These are phyloP conservation scores for Sugiyamaella lignohabitans DNA, from an alignment of 805 yeast genomes.

Conservation along the genomic window DNA sequence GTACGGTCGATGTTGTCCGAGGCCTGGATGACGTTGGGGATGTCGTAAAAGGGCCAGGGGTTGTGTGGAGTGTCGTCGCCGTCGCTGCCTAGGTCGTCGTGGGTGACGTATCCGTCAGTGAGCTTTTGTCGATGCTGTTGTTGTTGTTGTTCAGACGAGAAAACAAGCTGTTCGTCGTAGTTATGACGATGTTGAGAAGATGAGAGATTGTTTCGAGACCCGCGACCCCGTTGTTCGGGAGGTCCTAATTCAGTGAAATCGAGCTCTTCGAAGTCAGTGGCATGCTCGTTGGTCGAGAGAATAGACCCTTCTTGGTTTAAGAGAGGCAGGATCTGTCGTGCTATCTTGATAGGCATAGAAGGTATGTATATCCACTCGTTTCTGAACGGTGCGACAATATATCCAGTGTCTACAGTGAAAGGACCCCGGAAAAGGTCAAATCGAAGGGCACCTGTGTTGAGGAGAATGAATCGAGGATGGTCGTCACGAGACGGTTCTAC, in stretches of 20 bases:
- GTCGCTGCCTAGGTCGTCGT: constrained; percentile 74
- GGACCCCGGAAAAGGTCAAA: constrained; percentile 82
- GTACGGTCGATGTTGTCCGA: constrained; percentile 26
- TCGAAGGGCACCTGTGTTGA: constrained; percentile 84
- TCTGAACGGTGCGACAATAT: constrained; percentile 76
- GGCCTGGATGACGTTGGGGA: constrained; percentile 77
- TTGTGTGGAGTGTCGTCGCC: constrained; percentile 80
- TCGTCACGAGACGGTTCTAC: constrained; percentile 26
- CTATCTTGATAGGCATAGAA: constrained; percentile 51
- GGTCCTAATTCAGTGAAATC: constrained; percentile 19
- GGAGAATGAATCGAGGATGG: constrained; percentile 46
- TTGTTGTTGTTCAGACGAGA: constrained; percentile 2
- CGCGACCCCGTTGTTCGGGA: constrained; percentile 10
- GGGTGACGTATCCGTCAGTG: constrained; percentile 62
- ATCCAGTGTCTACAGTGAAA: constrained; percentile 73
- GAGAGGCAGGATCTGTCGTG: constrained; percentile 44
- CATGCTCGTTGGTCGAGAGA: constrained; percentile 9
- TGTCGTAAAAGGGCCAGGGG: constrained; percentile 48
- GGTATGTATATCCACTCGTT: constrained; percentile 69
- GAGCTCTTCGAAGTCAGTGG: constrained; percentile 2
- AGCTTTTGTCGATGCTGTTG: constrained; percentile 28
- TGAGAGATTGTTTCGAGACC: background rate
- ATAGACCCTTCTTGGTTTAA: constrained; percentile 55
- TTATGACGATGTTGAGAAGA: background rate
- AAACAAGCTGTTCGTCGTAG: background rate